Evolutionary conservation across 1,284 basidiomycete genomes (phyloP), one percentile per base, ranked within the genome.

Genomic region (Trametes pubescens): DNA sequence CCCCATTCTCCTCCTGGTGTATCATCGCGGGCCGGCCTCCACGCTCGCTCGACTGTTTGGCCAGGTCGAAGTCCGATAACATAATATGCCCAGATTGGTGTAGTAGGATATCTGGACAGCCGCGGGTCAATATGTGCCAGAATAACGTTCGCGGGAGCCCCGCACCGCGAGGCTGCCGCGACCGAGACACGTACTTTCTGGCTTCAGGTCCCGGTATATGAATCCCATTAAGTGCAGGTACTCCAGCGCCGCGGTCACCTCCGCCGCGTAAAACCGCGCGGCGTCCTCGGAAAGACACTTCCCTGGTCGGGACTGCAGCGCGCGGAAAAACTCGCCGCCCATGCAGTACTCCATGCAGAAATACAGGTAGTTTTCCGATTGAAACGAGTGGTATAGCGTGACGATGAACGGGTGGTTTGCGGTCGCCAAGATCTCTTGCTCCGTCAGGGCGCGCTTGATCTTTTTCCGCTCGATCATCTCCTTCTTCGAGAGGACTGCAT

Each of bases 321-420:
- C 96, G 37, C 98, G 91, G 85, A 99, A 99, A 82, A 99, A 99
- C 77, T 99, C 97, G 65, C 97, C 97, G 47, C 97, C 97, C 93
- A 98, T 97, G 81, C 98, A 99, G 80, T 99, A 99, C 78, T 97
- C 96, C 91, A 98, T 96, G 80, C 95, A 98, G 78, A 98, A 96
- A 79, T 98, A 98, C 35, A 98, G 86, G 78, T 96, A 97, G 66
- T 94, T 92, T 71, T 95, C 93, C n/a, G 95, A 97, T 79, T 98
- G 96, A 84, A 98, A 98, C 13, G 96, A 97, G 79, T 98, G 96
- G 80, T 97, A 93, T 43, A 98, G 86, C 21, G 96, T 98, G 72
- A 98, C 96, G 77, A 98, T 98, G 83, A 98, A 98, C 0, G 96
- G 96, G 77, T 98, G 96, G 75, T 98, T 98, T 35, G 96, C 93